Conservation (phyloP, 2,329 filamentous ascomycete species). For the Aspergillus sp. region DNA sequence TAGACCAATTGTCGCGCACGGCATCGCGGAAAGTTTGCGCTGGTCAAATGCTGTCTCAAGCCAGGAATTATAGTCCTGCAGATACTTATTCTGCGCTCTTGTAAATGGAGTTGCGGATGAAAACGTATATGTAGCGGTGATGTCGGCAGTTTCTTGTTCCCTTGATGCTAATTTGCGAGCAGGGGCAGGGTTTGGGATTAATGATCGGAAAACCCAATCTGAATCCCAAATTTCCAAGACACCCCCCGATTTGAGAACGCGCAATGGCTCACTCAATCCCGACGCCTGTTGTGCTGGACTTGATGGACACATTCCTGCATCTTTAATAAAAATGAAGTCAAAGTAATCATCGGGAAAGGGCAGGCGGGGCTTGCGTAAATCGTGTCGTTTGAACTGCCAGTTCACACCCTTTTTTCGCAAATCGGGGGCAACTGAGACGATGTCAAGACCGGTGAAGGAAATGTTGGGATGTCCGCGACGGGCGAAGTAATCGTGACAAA, state of each 20-base stretch:
- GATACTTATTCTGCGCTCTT: conserved; percentile 69
- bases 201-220: conserved; percentile 74
- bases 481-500: conserved; percentile 74
- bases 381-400: conserved; percentile 84
- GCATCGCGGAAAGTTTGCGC: conserved; percentile 63
- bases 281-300: conserved; percentile 47
- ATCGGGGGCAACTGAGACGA: conserved; percentile 64
- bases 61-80: conserved; percentile 81
- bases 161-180: conserved; percentile 52
- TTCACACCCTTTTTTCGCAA: conserved; percentile 66
- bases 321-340: conserved; percentile 83
- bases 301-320: conserved; percentile 64
- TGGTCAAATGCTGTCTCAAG: conserved; percentile 66
- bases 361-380: conserved; percentile 66
- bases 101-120: conserved; percentile 76
- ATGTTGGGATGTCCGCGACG: conserved; percentile 62
- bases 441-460: conserved; percentile 74
- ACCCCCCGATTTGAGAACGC: conserved; percentile 70
- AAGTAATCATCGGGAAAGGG: conserved; percentile 76
- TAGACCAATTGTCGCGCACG: conserved; percentile 71
- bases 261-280: conserved; percentile 66
- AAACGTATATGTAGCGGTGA: conserved; percentile 74
- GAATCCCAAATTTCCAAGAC: conserved; percentile 84
- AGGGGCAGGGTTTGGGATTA: conserved; percentile 68
- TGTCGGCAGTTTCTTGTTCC: conserved; percentile 57